These are phyloP conservation scores for Lentinula novae-zelandiae DNA, from an alignment of 1,284 basidiomycete species.

Conservation along the genomic window DNA sequence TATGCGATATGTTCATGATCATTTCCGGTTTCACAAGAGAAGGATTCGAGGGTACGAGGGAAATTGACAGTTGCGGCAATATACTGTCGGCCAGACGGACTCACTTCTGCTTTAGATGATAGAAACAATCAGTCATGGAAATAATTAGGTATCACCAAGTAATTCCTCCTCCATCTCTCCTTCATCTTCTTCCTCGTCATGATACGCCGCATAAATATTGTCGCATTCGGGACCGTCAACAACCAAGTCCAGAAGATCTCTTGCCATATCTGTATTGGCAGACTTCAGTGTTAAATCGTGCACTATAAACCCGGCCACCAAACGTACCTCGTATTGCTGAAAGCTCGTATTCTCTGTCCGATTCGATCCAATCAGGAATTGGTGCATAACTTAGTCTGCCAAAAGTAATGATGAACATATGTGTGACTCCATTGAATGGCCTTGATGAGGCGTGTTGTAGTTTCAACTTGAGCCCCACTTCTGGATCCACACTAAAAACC, in stretches of 20 bases:
- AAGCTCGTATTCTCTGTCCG: constrained; percentile 39
- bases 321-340: constrained; percentile 50
- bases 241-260: constrained; percentile 67
- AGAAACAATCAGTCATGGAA: background rate
- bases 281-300: background rate
- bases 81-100: too few species aligned
- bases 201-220: constrained; percentile 65
- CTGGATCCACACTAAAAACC: constrained; percentile 39
- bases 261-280: constrained; percentile 51
- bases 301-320: background rate
- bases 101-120: background rate
- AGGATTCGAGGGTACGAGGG: background rate
- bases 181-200: constrained; percentile 45
- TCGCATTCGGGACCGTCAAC: constrained; percentile 77
- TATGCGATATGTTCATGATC: too few species aligned
- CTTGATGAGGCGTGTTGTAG: constrained; percentile 48
- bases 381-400: constrained; percentile 73
- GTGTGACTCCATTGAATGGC: constrained; percentile 64
- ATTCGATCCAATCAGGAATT: constrained; percentile 57
- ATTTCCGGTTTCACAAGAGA: constrained; percentile 17
- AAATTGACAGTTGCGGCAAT: too few species aligned
- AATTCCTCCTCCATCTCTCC: constrained; percentile 45
- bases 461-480: constrained; percentile 49
- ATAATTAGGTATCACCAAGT: constrained; percentile 5
- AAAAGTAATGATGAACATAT: constrained; percentile 73